Evolutionary conservation across 495 filamentous ascomycete species (phyloP).

Genomic region (Niebla homalea): DNA sequence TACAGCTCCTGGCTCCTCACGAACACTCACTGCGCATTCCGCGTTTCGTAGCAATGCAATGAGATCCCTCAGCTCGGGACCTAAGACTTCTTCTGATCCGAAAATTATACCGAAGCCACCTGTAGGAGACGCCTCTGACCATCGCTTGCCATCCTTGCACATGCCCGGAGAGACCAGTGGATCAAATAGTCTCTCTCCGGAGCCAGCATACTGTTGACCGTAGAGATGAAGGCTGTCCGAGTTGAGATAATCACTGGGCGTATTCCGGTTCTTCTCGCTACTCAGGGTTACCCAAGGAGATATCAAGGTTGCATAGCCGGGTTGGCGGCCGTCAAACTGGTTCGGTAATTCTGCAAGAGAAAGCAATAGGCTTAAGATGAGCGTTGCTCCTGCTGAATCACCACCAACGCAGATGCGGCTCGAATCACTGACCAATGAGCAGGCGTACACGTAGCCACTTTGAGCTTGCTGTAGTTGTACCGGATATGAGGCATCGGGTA

Average conservation of each 20-base stretch:
- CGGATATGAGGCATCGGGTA: constrained; percentile 59
- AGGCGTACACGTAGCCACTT: constrained; percentile 51
- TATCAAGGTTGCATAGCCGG: constrained; percentile 46
- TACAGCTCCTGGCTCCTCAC: constrained; percentile 46
- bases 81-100: constrained; percentile 60
- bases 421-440: constrained; percentile 38
- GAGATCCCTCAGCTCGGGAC: constrained; percentile 43
- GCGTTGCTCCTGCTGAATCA: constrained; percentile 60
- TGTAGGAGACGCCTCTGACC: constrained; percentile 44
- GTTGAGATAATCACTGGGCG: constrained; percentile 37
- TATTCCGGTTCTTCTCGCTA: constrained; percentile 24
- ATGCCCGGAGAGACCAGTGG: constrained; percentile 52
- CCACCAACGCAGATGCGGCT: constrained; percentile 50
- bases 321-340: constrained; percentile 19
- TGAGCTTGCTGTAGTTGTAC: constrained; percentile 52
- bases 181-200: constrained; percentile 31
- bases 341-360: constrained; percentile 30
- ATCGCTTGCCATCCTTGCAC: constrained; percentile 49
- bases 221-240: constrained; percentile 43
- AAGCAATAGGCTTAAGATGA: constrained; percentile 54
- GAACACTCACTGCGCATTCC: constrained; percentile 31
- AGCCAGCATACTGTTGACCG: constrained; percentile 49
- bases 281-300: constrained; percentile 28
- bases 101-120: constrained; percentile 50
- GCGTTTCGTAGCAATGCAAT: constrained; percentile 33